A percentile compares a stretch with the other conserved stretches of the same genome.
Evolutionary conservation across 257 asterid species (phyloP).

Genomic region (Ballota nigra): DNA sequence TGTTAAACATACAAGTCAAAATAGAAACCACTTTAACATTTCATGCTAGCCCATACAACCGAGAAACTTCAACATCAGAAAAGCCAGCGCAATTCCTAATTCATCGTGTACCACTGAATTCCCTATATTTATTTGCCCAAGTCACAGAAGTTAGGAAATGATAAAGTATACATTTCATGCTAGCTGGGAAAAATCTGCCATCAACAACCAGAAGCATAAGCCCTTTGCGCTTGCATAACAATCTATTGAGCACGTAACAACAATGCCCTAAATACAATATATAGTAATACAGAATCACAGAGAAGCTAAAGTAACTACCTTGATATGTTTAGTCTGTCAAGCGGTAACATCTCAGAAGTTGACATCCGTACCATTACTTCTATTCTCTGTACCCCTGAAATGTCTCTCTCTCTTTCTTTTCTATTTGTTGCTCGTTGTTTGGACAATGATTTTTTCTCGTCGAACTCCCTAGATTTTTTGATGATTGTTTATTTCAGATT

Average conservation of each 20-base stretch:
- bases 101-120: slow-evolving; percentile 10
- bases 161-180: not conserved
- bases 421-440: slow-evolving; percentile 22
- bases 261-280: not conserved
- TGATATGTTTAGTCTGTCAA: slow-evolving; percentile 26
- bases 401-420: slow-evolving; percentile 25
- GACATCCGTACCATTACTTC: slow-evolving; percentile 29
- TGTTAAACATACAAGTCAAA: slow-evolving; percentile 11
- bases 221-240: not conserved
- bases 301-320: slow-evolving; percentile 28
- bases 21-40: not conserved
- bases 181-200: slow-evolving; percentile 2
- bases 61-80: not conserved
- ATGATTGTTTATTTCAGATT: slow-evolving; percentile 7
- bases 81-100: slow-evolving; percentile 3
- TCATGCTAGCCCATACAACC: not conserved
- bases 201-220: slow-evolving; percentile 17
- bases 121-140: not conserved
- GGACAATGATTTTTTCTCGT: slow-evolving; percentile 15
- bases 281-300: not conserved
- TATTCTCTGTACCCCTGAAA: slow-evolving; percentile 24
- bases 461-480: slow-evolving; percentile 19
- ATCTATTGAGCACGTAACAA: slow-evolving; percentile 13
- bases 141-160: not conserved
- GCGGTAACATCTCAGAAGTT: slow-evolving; percentile 31